Base-by-base conservation (phyloP, 164 flowering plant genomes). In the Chimonanthus salicifolius region DNA sequence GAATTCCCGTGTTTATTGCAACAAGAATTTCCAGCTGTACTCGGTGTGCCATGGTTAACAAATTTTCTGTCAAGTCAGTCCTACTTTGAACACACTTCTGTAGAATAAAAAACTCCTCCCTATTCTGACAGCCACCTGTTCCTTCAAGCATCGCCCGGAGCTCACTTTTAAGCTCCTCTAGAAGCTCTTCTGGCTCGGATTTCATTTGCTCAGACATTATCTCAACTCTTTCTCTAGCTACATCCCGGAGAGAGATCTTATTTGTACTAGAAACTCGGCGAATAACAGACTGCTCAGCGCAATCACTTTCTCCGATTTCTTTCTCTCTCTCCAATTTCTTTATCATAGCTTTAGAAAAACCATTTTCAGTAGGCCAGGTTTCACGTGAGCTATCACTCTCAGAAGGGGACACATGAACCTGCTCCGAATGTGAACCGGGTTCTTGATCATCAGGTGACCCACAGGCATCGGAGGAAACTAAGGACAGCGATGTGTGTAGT, bases 321-420 rank as follows among this genome's bases (percentile, higher is more conserved):
- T 87, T 89, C 74, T 85, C 92, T 76, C 88, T 90, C 82, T 83
- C 7, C 33, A 45, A 80, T 85, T 90, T 85, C 84, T 84, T 54
- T 44, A 76, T 72, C 43, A 86, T 82, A 77, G 89, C 87, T 70
- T 85, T 83, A 46, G 63, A 16, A 44, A 58, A 50, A 64, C 50
- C 45, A 64, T 64, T 63, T 16, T 75, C 74, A 73, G 84, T 81
- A 1, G 97, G 97, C 90, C 93, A 90, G 7, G 96, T 93, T 77
- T 95, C 99, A 1, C 88, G 82, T 2, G 99, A 95, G 79, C 99
- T 92, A 15, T 94, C 98, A 83, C 99, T 95, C 78, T 93, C 98
- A 18, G 98, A 74, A 15, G 99, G 99, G 6, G 98, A 93, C 72
- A 84, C 99, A 33, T 84, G 92, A 20, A 75, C 83, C 20, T 83